These are phyloP conservation scores for Tylopilus felleus DNA, from an alignment of 768 basidiomycete genomes.

Conservation along the genomic window DNA sequence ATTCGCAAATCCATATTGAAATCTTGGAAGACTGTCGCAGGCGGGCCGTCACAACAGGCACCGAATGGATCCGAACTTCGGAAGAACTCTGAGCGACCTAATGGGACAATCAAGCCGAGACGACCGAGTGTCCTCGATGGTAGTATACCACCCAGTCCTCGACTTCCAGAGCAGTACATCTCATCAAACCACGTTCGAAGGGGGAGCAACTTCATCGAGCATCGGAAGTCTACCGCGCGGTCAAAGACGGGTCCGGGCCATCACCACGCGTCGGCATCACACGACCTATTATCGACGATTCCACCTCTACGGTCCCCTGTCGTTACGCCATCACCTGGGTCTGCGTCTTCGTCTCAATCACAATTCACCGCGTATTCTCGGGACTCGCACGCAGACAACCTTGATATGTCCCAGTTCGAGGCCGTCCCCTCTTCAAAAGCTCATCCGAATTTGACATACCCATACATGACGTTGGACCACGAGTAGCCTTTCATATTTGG, in stretches of 20 bases:
- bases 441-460: constrained; percentile 47
- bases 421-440: constrained; percentile 51
- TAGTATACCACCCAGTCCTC: constrained; percentile 59
- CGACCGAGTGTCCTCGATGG: constrained; percentile 48
- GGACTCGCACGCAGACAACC: constrained; percentile 34
- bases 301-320: constrained; percentile 11
- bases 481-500: constrained; percentile 22
- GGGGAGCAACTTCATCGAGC: constrained; percentile 32
- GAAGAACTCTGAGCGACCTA: constrained; percentile 39
- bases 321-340: constrained; percentile 16
- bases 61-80: constrained; percentile 33
- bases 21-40: constrained; percentile 51
- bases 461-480: constrained; percentile 54
- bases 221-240: constrained; percentile 17
- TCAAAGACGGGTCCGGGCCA: constrained; percentile 18
- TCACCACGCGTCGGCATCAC: constrained; percentile 30
- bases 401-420: constrained; percentile 67
- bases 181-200: constrained; percentile 31
- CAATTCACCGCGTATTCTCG: constrained; percentile 22
- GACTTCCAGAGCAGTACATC: constrained; percentile 51
- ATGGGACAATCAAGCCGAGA: constrained; percentile 36
- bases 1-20: constrained; percentile 73
- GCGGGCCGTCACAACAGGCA: constrained; percentile 28
- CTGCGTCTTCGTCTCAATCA: constrained; percentile 30
- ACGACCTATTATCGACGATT: constrained; percentile 24